phyloP scores from a whole-genome alignment of 306 rosid species.

The Cicer yamashitae region DNA sequence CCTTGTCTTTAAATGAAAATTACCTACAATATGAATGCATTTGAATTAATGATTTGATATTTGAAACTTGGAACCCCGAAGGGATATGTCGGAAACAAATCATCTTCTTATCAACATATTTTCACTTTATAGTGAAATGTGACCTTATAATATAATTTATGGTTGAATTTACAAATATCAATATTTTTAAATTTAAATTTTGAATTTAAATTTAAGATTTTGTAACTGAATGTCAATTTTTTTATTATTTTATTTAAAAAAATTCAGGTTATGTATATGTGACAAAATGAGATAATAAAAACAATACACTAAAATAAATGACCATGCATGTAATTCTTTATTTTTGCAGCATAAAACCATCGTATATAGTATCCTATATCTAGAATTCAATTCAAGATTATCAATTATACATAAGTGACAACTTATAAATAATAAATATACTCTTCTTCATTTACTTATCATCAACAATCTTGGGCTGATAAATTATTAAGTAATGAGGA shows the following conservation, averaged over 20 bases:
- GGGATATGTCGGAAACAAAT: background rate
- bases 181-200: background rate
- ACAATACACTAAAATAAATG: background rate
- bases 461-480: conserved; percentile 28
- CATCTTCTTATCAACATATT: background rate
- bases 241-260: too few relatives aligned
- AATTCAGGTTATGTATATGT: background rate
- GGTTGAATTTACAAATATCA: too few relatives aligned
- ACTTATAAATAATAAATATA: background rate
- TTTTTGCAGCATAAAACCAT: background rate
- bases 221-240: too few relatives aligned
- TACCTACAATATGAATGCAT: background rate
- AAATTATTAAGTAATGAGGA: conserved; percentile 18
- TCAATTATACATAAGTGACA: conserved; percentile 24
- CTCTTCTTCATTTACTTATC: conserved; percentile 6
- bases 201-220: too few relatives aligned
- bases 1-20: conserved; percentile 34
- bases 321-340: background rate
- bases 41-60: background rate
- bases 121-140: background rate
- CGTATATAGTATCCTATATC: background rate
- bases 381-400: background rate
- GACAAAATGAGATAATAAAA: background rate
- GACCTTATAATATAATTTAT: too few relatives aligned
- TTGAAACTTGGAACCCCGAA: conserved; percentile 3